Conservation (phyloP, 257 asterid species). For the Solanum clarkiae region DNA sequence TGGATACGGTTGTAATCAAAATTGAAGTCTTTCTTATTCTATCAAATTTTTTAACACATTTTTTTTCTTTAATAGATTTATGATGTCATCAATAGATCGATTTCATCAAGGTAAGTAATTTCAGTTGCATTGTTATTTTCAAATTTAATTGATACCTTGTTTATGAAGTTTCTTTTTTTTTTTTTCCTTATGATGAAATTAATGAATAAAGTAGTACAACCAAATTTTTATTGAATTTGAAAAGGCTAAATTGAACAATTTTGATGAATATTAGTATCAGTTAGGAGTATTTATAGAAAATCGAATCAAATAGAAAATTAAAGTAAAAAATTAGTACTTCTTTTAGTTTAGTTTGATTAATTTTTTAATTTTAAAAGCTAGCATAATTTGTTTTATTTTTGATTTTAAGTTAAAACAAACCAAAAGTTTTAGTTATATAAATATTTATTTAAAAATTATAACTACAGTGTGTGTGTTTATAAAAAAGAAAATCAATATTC, state of each 20-base stretch:
- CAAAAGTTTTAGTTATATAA: not conserved
- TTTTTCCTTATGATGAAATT: not conserved
- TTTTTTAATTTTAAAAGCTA: not conserved
- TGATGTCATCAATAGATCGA: not conserved
- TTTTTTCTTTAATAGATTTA: not conserved
- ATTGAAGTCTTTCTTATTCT: not conserved
- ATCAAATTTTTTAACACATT: rapidly evolving
- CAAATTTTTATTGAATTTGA: not conserved
- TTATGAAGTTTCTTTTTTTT: not conserved
- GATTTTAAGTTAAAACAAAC: not conserved
- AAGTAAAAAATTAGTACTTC: not conserved
- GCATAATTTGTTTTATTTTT: not conserved
- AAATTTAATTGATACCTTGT: not conserved
- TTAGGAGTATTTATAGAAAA: too few relatives aligned
- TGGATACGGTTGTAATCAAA: too few relatives aligned
- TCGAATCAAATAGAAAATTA: not conserved
- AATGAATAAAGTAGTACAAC: not conserved
- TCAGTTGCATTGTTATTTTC: not conserved
- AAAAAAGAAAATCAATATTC: not conserved
- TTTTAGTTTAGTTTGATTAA: not conserved
- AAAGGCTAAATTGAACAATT: too few relatives aligned
- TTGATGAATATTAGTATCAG: too few relatives aligned
- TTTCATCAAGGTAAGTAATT: not conserved
- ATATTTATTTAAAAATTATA: not conserved
- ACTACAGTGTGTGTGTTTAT: not conserved